Evolutionary conservation across 2,329 filamentous ascomycete species (phyloP), one percentile per base, ranked within the genome.

Genomic region (Talaromyces verruculosus): DNA sequence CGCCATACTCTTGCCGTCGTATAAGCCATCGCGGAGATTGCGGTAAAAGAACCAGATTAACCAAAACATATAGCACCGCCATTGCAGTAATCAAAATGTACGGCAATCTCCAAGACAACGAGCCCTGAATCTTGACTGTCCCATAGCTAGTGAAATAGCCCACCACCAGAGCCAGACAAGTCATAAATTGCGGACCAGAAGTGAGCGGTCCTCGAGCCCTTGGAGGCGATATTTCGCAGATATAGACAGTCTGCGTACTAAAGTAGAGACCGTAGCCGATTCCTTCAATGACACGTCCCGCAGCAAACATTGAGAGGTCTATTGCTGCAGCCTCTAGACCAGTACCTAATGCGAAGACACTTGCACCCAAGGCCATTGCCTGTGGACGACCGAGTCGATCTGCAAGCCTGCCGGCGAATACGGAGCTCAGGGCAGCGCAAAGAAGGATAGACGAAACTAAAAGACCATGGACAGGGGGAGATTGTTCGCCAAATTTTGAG

Each of bases 391-490:
- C 47, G 5, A 84, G 79, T 68, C 72, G 77, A 69, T 83, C 84
- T 5, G 79, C 83, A 2, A 88, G 77, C 67, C 84, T 79, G 0
- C 87, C 83, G 0, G 84, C 85, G 64, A 88, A 84, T 35, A 88
- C 76, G 0, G 86, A 86, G 1, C 85, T 83, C 13, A 87, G 71
- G 0, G 83, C 83, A 5, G 85, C 86, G 0, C 86, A 83, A 30
- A 89, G 79, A 59, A 88, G 76, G 63, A 89, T 85, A 1, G 81
- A 81, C 0, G 86, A 88, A 2, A 89, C 85, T 1, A 85, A 82
- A 13, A 88, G 77, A 0, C 87, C 87, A 60, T 84, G 83, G 5
- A 87, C 72, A 0, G 80, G 81, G 0, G 86, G 77, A 0, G 84
- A 84, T 35, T 85, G 77, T 5, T 72, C 70, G 0, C 85, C 85